Conservation (phyloP, 2,329 filamentous ascomycete genomes). For the Mycosphaerella sp. region DNA sequence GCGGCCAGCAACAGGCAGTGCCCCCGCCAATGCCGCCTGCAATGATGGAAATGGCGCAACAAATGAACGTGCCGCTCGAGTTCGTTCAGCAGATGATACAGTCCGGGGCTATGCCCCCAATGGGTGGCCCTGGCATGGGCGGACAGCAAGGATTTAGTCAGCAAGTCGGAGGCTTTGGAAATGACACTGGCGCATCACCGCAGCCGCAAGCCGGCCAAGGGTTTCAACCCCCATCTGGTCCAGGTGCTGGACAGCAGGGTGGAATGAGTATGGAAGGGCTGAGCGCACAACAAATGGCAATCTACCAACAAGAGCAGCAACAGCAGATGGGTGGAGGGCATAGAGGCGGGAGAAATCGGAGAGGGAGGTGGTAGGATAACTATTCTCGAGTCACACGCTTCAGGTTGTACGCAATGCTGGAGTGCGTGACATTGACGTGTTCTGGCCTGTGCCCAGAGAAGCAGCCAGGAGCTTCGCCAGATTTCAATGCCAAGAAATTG, state of each 20-base stretch:
- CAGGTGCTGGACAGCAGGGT: conserved; percentile 15
- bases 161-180: conserved; percentile 20
- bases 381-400: neutral
- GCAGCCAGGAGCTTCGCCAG: too few species aligned
- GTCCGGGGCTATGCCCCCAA: conserved; percentile 30
- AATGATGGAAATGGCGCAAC: conserved; percentile 40
- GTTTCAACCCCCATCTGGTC: conserved; percentile 28
- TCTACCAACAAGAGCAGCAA: conserved; percentile 32
- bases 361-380: conserved; percentile 17
- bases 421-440: neutral
- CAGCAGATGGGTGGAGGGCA: conserved; percentile 27
- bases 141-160: conserved; percentile 22
- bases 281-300: conserved; percentile 33
- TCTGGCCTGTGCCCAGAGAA: neutral
- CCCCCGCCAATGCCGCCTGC: conserved; percentile 22
- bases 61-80: conserved; percentile 36
- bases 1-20: conserved; percentile 21
- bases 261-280: conserved; percentile 29
- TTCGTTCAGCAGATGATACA: conserved; percentile 22
- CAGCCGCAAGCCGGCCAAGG: conserved; percentile 26
- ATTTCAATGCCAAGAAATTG: too few species aligned
- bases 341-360: conserved; percentile 26
- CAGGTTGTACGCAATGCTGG: neutral
- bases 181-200: conserved; percentile 20
- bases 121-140: conserved; percentile 14